phyloP scores from a whole-genome alignment of 2,329 filamentous ascomycete genomes.

The Aspergillus bombycis region DNA sequence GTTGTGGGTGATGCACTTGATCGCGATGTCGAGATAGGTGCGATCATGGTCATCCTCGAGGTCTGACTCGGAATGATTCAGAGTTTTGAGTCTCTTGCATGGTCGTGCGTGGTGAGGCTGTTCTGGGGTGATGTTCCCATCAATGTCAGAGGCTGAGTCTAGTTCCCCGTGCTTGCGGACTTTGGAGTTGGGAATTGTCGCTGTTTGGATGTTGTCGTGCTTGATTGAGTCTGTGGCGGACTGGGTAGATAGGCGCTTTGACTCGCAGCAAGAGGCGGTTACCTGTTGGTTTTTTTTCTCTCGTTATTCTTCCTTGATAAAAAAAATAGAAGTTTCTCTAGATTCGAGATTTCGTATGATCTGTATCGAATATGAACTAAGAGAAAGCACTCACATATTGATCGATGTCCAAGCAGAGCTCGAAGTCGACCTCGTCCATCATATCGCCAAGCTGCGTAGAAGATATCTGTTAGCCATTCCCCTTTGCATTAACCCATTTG shows the following conservation, averaged over 20 bases:
- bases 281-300: neutral
- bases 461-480: neutral
- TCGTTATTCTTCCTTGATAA: neutral
- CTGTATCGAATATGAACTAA: neutral
- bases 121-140: neutral
- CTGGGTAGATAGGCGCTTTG: neutral
- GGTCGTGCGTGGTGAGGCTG: neutral
- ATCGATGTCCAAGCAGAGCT: conserved; percentile 23
- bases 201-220: neutral
- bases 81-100: neutral
- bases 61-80: neutral
- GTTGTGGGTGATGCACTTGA: neutral
- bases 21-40: neutral
- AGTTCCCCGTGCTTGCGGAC: conserved; percentile 1
- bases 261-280: neutral
- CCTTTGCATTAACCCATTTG: neutral
- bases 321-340: neutral
- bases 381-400: conserved; percentile 15
- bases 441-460: conserved; percentile 6
- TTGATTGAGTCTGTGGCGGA: neutral
- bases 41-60: neutral
- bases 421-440: conserved; percentile 26
- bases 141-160: neutral
- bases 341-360: neutral
- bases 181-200: neutral